These are phyloP conservation scores for Senna tora DNA, from an alignment of 306 rosid species.

Conservation along the genomic window DNA sequence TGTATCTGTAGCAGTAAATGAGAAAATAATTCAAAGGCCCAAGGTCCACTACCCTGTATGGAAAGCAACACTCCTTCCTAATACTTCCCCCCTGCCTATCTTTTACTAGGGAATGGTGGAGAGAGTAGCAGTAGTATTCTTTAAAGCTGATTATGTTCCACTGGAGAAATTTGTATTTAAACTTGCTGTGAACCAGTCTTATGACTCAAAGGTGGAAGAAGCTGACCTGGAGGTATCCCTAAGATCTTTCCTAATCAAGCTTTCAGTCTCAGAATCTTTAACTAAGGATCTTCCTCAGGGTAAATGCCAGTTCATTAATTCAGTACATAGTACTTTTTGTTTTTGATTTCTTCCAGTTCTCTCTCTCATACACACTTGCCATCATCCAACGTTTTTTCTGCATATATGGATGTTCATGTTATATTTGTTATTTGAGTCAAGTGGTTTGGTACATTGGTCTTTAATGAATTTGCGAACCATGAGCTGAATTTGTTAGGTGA, in stretches of 20 bases:
- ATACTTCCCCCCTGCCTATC: slow-evolving; percentile 12
- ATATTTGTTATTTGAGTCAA: slow-evolving; percentile 34
- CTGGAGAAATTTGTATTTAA: slow-evolving; percentile 78
- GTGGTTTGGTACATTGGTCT: slow-evolving; percentile 5
- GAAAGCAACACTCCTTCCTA: neutral
- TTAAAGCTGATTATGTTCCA: slow-evolving; percentile 50
- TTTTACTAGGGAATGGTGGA: slow-evolving; percentile 76
- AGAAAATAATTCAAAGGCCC: neutral
- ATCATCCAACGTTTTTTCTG: neutral
- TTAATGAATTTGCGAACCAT: slow-evolving; percentile 23
- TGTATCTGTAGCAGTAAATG: slow-evolving; percentile 19
- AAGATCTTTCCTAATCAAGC: slow-evolving; percentile 77
- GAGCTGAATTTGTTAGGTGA: slow-evolving; percentile 28
- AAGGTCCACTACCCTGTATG: slow-evolving; percentile 5
- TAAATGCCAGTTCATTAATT: slow-evolving; percentile 33
- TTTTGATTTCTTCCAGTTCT: neutral
- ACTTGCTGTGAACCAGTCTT: slow-evolving; percentile 61
- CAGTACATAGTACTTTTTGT: slow-evolving; percentile 27
- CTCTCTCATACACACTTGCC: neutral
- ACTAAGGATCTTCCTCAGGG: slow-evolving; percentile 71
- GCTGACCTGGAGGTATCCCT: slow-evolving; percentile 77
- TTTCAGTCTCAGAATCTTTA: slow-evolving; percentile 68
- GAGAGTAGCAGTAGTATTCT: slow-evolving; percentile 78
- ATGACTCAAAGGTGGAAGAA: slow-evolving; percentile 61
- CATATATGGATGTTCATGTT: slow-evolving; percentile 22